Evolutionary conservation across 2,329 filamentous ascomycete genomes (phyloP).

Genomic region (Didymella lethalis): DNA sequence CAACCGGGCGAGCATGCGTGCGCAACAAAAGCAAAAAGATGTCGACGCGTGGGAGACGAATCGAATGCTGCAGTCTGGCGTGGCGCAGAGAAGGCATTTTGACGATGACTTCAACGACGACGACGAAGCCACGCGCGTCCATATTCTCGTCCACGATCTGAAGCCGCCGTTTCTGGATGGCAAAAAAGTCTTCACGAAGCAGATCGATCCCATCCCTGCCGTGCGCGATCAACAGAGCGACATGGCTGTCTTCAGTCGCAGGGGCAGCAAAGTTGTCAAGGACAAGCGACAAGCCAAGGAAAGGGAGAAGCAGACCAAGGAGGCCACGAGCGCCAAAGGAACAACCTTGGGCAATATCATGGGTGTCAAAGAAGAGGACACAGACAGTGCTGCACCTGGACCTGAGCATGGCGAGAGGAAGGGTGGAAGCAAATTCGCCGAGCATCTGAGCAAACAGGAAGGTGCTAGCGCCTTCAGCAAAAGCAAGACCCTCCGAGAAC

Average conservation of each 20-base stretch:
- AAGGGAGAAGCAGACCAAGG: constrained; percentile 90
- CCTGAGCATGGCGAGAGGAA: constrained; percentile 75
- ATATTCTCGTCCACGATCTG: constrained; percentile 91
- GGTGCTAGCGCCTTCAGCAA: constrained; percentile 89
- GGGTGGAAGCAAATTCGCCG: constrained; percentile 79
- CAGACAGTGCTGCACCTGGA: constrained; percentile 82
- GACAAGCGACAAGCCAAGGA: constrained; percentile 92
- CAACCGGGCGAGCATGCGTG: constrained; percentile 73
- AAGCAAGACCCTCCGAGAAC: constrained; percentile 87
- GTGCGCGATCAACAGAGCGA: constrained; percentile 95
- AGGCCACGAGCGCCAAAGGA: constrained; percentile 91
- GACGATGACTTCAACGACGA: constrained; percentile 87
- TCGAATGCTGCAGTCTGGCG: constrained; percentile 94
- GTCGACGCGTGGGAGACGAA: constrained; percentile 99
- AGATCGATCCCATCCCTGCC: constrained; percentile 91
- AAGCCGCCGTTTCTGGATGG: constrained; percentile 95
- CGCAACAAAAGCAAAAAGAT: constrained; percentile 87
- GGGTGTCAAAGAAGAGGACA: constrained; percentile 90
- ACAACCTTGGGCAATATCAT: constrained; percentile 94
- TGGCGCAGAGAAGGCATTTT: constrained; percentile 87
- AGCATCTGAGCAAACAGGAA: constrained; percentile 87
- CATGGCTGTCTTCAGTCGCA: constrained; percentile 97
- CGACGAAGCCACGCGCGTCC: constrained; percentile 86
- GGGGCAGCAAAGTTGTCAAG: constrained; percentile 91
- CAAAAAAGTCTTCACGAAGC: constrained; percentile 95